Base-by-base conservation (phyloP, 805 yeast genomes). In the Suhomyces sp. region DNA sequence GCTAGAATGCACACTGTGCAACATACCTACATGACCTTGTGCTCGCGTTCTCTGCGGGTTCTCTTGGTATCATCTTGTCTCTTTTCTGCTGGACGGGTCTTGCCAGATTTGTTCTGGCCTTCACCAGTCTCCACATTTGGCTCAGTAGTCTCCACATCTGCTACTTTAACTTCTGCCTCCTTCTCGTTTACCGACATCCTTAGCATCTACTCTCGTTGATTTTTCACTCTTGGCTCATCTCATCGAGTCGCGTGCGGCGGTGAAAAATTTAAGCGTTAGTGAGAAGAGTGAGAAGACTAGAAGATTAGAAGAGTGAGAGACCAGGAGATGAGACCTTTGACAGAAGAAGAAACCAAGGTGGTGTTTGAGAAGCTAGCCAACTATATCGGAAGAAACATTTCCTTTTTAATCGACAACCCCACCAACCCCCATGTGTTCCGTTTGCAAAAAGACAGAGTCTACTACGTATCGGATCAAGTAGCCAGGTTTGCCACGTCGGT, bases 351-450 rank as follows among this genome's bases (percentile, higher is more conserved):
- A 69, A 93, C 99, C 44, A 90, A 88, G 69, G 93, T 87, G 15
- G 96, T 94, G 42, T 93, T 94, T 69, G 98, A 94, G 67, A 94
- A 94, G 73, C 81, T 94, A 53, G 97, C 98, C 56, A 93, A 88
- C 70, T 94, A 94, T 66, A 89, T 94, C 60, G 99, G 99, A n/a
- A 81, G 97, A 69, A 94, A 93, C 71, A 93, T 94, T 53, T 84
- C 96, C 5, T 85, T 85, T 56, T 75, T 94, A 54, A 90, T 94
- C 54, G 96, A 93, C 63, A 87, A 90, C 65, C 83, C 84, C 49
- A 87, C 87, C 59, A 88, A 89, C 61, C 96, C 96, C 17, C 96
- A 91, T 73, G 97, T 96, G 40, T 90, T 94, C 79, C 83, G 99
- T 69, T 79, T 94, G 55, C 99, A 94, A 70, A 94, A 94, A 71